Evolutionary conservation across 768 basidiomycete species (phyloP).

Genomic region (Mycena venus): DNA sequence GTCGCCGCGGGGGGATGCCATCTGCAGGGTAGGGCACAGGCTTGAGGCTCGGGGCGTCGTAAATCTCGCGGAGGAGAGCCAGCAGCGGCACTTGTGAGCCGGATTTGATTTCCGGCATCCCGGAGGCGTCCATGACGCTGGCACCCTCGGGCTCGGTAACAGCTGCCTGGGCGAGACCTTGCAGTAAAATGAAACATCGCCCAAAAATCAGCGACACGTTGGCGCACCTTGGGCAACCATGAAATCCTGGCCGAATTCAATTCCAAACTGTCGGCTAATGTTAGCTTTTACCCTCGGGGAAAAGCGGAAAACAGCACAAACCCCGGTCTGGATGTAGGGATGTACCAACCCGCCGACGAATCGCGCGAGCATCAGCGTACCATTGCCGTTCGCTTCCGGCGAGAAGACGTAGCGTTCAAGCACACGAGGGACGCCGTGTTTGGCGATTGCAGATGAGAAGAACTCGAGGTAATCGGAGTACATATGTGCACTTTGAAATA

Average conservation of each 20-base stretch:
- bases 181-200: not conserved
- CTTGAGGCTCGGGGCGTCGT: not conserved
- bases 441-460: constrained; percentile 55
- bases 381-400: constrained; percentile 47
- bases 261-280: not conserved
- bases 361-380: constrained; percentile 45
- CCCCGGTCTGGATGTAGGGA: constrained; percentile 16
- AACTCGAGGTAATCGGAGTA: constrained; percentile 44
- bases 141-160: not conserved
- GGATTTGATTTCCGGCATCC: constrained; percentile 5
- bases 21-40: not conserved
- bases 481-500: constrained; percentile 8
- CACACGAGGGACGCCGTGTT: constrained; percentile 51
- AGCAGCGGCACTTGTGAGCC: constrained; percentile 3
- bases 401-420: constrained; percentile 66
- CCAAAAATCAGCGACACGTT: not conserved
- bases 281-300: not conserved
- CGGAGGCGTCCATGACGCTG: constrained; percentile 3
- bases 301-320: not conserved
- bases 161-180: constrained; percentile 17
- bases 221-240: constrained; percentile 19
- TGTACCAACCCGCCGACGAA: constrained; percentile 19
- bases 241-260: constrained; percentile 19
- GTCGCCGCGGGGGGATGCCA: not conserved
- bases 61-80: constrained; percentile 11